These are phyloP conservation scores for Breviolum minutum DNA, from an alignment of 73 alveolate species.

Conservation along the genomic window DNA sequence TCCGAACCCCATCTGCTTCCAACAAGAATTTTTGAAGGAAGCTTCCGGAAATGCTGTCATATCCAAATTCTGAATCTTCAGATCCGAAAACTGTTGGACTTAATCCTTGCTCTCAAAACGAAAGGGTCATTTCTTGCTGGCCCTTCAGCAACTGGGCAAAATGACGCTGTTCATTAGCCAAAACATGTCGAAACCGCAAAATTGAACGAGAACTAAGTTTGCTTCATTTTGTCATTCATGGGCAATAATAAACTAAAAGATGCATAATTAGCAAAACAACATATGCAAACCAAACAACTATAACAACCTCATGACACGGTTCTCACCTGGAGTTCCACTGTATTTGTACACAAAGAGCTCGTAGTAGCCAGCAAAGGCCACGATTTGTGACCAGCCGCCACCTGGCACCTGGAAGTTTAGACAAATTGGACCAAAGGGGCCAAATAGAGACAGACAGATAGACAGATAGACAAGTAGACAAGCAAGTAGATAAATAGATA, in stretches of 20 bases:
- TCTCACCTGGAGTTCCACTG: constrained; percentile 32
- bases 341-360: constrained; percentile 53
- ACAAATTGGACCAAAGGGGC: no score
- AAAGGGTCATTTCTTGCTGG: not conserved
- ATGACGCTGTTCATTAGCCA: not conserved
- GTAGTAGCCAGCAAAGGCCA: constrained; percentile 52
- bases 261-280: not conserved
- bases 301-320: not conserved
- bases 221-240: not conserved
- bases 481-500: no score
- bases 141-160: not conserved
- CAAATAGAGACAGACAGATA: no score
- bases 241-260: no score
- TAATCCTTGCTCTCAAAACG: no score
- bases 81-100: no score
- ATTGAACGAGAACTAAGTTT: not conserved
- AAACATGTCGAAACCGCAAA: not conserved
- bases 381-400: constrained; percentile 52
- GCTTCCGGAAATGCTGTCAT: no score
- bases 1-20: no score
- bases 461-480: no score
- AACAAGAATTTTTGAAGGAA: no score
- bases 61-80: no score
- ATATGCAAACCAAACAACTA: not conserved
- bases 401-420: constrained; percentile 8